These are phyloP conservation scores for Ophiocordyceps camponoti-leonardi DNA, from an alignment of 2,329 filamentous ascomycete genomes.

Conservation along the genomic window DNA sequence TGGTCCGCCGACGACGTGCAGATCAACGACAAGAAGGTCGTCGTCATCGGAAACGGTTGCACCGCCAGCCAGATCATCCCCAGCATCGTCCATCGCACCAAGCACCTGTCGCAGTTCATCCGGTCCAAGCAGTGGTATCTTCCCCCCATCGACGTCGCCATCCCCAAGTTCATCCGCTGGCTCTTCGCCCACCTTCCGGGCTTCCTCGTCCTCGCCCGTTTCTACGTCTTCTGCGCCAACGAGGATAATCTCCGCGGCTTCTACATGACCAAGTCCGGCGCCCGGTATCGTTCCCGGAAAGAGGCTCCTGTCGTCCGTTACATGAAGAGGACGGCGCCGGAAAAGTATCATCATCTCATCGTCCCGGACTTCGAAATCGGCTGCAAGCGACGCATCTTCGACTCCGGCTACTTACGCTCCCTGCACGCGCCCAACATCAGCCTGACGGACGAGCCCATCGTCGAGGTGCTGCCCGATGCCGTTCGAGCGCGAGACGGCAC, in stretches of 20 bases:
- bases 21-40: constrained; percentile 27
- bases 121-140: constrained; percentile 25
- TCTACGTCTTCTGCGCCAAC: constrained; percentile 21
- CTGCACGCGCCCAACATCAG: constrained; percentile 30
- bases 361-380: constrained; percentile 45
- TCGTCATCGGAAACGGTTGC: constrained; percentile 37
- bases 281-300: constrained; percentile 15
- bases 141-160: constrained; percentile 11
- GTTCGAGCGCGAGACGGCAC: constrained; percentile 18
- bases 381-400: constrained; percentile 47
- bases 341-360: constrained; percentile 42
- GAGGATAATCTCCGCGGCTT: constrained; percentile 20
- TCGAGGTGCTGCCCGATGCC: constrained; percentile 24
- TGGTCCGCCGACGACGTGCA: constrained; percentile 35
- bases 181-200: constrained; percentile 32
- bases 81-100: constrained; percentile 18
- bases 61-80: constrained; percentile 36
- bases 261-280: constrained; percentile 17
- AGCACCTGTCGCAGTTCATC: constrained; percentile 22
- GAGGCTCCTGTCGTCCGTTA: constrained; percentile 21
- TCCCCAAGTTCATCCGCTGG: constrained; percentile 5
- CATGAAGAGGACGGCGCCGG: constrained; percentile 27
- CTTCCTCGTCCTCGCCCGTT: constrained; percentile 17
- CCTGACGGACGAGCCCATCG: constrained; percentile 28
- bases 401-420: constrained; percentile 34